Base-by-base conservation (phyloP, 129 eudicot species). In the Glebionis coronaria region DNA sequence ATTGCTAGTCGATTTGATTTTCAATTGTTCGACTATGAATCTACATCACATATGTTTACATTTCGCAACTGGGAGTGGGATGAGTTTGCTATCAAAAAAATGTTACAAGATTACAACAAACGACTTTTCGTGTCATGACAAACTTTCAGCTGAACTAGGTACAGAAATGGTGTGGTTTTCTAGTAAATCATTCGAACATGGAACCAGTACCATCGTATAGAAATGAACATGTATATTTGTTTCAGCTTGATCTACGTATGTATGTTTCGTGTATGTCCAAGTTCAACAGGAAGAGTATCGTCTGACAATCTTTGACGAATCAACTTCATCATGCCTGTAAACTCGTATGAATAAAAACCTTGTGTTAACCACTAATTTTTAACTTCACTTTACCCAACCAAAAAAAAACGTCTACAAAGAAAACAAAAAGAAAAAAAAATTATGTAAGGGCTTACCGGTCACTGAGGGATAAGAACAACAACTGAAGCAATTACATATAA, bases 401-500 rank as follows among this genome's bases (percentile, higher is more conserved):
- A 23, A 23, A 61, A 19, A 52, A 35, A 35, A 29, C 7, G 38
- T 29, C 0, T 28, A 28, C 0, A 35, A 7, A 8, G 42, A 35
- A 35, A 35, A 35, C 42, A 6, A 35, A 35, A 10, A 9, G 9
- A 6, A 35, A 35, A 10, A 9, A 1, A 35, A 35, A 35, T 35
- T 35, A 38, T 65, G 27, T 60, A 66, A 44, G 69, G 25, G 76
- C 84, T 87, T 77, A 82, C 88, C 61, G 19, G 55, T 75, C 70
- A 87, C 74, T 66, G 82, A 78, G 83, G 78, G 65, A 92, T 83
- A 74, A 81, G 95, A 69, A 93, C 83, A 70, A 93, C 84, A 76
- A 93, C 56, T 67, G 75, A 82, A 61, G 98, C 82, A 53, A 84
- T 71, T 49, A 73, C 59, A 83, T 93, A 93, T 82, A 93, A 49